A percentile compares a stretch with the other conserved stretches of the same genome.
Conservation (phyloP, 306 rosid species). For the Malus orientalis region DNA sequence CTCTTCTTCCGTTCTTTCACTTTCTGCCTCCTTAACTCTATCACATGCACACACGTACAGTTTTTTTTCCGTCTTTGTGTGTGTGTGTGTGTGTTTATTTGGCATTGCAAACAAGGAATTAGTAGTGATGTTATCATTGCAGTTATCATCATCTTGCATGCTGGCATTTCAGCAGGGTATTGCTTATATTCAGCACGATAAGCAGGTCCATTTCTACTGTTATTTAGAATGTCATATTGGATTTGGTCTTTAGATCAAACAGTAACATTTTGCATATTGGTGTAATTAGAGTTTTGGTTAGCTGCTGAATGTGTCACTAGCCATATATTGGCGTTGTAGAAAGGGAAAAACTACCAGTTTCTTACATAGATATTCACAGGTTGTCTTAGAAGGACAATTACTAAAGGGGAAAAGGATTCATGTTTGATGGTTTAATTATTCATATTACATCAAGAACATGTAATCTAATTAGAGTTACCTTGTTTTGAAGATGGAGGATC, state of each 20-base stretch:
- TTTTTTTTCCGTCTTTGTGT: too few relatives aligned
- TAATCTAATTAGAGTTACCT: neutral
- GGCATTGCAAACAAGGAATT: too few relatives aligned
- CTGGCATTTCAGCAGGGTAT: neutral
- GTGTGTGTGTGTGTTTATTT: too few relatives aligned
- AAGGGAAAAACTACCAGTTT: neutral
- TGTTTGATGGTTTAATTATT: neutral
- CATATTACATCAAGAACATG: neutral
- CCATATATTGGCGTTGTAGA: neutral
- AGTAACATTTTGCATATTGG: neutral
- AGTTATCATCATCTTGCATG: too few relatives aligned
- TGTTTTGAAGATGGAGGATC: conserved; percentile 73
- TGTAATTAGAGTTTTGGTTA: too few relatives aligned
- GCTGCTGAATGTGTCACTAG: too few relatives aligned
- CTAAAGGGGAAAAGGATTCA: neutral
- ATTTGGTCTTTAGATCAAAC: neutral
- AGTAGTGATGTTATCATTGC: neutral
- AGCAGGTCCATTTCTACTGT: neutral
- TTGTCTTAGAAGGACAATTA: neutral
- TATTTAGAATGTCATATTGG: neutral
- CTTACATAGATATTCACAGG: neutral
- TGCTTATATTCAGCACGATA: neutral
- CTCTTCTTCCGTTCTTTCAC: too few relatives aligned
- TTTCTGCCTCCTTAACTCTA: too few relatives aligned
- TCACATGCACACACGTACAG: too few relatives aligned